Evolutionary conservation across 176 grass and related monocot genomes (phyloP).

Genomic region (Oryza punctata): DNA sequence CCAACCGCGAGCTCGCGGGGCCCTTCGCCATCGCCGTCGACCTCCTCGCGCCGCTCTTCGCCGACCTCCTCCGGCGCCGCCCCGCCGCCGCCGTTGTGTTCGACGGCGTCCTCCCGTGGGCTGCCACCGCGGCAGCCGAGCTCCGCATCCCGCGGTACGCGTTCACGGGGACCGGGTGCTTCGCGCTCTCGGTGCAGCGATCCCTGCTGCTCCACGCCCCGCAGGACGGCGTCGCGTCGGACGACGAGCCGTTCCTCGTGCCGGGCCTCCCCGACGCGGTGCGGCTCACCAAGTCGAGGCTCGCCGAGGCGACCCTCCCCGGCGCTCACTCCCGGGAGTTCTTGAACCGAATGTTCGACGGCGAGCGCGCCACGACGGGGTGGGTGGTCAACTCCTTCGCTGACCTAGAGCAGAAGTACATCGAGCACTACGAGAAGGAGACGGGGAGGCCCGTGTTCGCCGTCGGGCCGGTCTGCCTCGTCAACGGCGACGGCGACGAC

Average conservation of each 20-base stretch:
- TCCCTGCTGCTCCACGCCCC: conserved; percentile 45
- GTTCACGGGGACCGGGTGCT: conserved; percentile 67
- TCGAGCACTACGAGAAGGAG: conserved; percentile 61
- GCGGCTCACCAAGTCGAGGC: conserved; percentile 50
- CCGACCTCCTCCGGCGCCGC: conserved; percentile 28
- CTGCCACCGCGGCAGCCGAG: conserved; percentile 44
- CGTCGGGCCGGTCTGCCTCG: conserved; percentile 57
- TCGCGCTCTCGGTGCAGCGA: conserved; percentile 61
- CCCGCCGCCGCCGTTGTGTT: conserved; percentile 60
- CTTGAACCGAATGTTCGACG: conserved; percentile 45
- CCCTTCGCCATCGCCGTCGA: conserved; percentile 52
- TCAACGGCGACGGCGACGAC: conserved; percentile 45
- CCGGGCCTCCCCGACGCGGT: conserved; percentile 48
- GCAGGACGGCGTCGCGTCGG: conserved; percentile 33
- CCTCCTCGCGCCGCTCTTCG: conserved; percentile 59
- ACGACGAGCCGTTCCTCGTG: conserved; percentile 55
- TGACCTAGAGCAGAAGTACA: conserved; percentile 53
- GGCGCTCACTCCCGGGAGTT: conserved; percentile 49
- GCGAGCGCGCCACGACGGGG: conserved; percentile 52
- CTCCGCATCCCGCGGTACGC: conserved; percentile 58
- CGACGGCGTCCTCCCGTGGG: conserved; percentile 68
- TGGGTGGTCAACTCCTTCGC: conserved; percentile 75
- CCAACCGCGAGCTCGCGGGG: conserved; percentile 44
- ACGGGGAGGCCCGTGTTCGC: conserved; percentile 65
- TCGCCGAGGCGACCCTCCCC: conserved; percentile 63